Conservation (phyloP, 345 rosid species). For the Microthlaspi erraticum region DNA sequence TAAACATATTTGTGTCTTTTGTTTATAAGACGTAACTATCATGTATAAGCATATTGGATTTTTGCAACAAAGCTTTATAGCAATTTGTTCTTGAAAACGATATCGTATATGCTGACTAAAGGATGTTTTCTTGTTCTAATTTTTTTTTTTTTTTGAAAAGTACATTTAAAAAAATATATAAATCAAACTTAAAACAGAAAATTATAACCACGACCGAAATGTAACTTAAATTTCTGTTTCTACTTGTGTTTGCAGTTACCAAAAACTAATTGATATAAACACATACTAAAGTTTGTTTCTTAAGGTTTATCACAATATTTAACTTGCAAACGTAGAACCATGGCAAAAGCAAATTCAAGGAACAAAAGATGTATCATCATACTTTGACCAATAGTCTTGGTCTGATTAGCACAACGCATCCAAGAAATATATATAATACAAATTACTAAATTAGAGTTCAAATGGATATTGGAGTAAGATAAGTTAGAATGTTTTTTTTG, state of each 20-base stretch:
- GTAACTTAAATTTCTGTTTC: not conserved
- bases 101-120: not conserved
- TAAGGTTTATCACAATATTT: not conserved
- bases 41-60: not conserved
- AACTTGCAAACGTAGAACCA: not conserved
- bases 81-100: not conserved
- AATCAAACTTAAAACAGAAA: not conserved
- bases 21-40: not conserved
- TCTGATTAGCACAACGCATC: not conserved
- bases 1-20: not conserved
- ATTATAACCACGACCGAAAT: not conserved
- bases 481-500: not conserved
- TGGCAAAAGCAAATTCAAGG: not conserved
- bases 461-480: not conserved
- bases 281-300: not conserved
- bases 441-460: slow-evolving; percentile 13
- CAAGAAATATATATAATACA: not conserved
- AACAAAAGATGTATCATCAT: not conserved
- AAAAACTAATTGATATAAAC: not conserved
- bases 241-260: not conserved
- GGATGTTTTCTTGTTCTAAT: not conserved
- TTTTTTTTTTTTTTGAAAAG: not conserved
- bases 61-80: not conserved
- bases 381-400: slow-evolving; percentile 3
- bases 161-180: not conserved